These are phyloP conservation scores for Malassezia dermatis DNA, from an alignment of 1,284 basidiomycete genomes.

Conservation along the genomic window DNA sequence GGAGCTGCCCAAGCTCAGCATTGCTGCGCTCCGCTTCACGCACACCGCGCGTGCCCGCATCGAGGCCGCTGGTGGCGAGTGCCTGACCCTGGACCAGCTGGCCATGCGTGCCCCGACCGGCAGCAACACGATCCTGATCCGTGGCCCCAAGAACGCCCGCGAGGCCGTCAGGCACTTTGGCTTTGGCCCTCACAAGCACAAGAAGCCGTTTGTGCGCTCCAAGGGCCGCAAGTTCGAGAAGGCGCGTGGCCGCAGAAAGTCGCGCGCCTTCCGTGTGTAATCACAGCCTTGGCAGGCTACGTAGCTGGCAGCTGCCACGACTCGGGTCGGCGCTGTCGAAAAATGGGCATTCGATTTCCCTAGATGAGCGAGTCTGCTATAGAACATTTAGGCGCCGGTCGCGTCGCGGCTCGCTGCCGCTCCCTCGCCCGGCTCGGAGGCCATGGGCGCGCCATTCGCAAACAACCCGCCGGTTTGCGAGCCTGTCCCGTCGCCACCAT, in stretches of 20 bases:
- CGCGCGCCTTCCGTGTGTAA: conserved; percentile 50
- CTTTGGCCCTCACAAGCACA: conserved; percentile 53
- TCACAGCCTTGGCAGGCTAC: not conserved
- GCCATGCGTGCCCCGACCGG: conserved; percentile 87
- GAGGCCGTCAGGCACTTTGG: conserved; percentile 94
- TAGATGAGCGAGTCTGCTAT: not conserved
- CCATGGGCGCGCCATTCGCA: not conserved
- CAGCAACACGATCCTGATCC: conserved; percentile 81
- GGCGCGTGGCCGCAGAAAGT: conserved; percentile 52
- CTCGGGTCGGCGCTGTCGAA: not conserved
- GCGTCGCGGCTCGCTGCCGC: not conserved
- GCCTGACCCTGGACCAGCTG: conserved; percentile 90
- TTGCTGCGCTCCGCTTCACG: conserved; percentile 94
- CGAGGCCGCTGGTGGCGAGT: conserved; percentile 86
- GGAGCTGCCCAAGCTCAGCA: conserved; percentile 77
- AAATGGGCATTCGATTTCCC: not conserved
- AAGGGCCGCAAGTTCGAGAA: conserved; percentile 81
- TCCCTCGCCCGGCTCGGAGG: not conserved
- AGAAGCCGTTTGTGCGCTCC: conserved; percentile 83
- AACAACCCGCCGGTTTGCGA: not conserved
- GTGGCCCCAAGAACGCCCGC: conserved; percentile 82
- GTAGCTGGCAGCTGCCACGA: not conserved
- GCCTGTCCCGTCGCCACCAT: conserved; percentile 2
- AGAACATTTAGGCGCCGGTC: not conserved
- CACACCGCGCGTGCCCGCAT: conserved; percentile 85